Conservation (phyloP, 139 green algal genomes). For the Haematococcus sp. region DNA sequence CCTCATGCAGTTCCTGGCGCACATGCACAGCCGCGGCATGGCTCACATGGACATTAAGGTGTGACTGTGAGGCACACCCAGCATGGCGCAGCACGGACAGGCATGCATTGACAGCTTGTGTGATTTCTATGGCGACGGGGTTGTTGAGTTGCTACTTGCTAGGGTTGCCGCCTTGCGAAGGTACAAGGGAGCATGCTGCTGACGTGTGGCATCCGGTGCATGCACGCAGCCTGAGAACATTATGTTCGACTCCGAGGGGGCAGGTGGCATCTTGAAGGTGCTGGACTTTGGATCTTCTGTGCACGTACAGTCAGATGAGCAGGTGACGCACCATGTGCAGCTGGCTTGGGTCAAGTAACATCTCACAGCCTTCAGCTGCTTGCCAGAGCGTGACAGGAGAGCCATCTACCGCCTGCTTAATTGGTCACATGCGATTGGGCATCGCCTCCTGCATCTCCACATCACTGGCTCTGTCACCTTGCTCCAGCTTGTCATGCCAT, state of each 20-base stretch:
- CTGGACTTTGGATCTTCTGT: conserved; percentile 37
- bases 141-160: no score
- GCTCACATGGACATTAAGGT: conserved; percentile 84
- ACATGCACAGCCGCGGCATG: conserved; percentile 77
- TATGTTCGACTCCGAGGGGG: conserved; percentile 62
- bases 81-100: not conserved
- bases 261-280: conserved; percentile 49
- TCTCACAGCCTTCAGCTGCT: no score
- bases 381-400: no score
- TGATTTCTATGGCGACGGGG: no score
- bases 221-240: conserved; percentile 85
- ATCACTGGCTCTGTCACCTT: no score
- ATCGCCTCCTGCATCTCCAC: no score
- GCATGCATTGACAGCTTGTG: not conserved
- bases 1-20: conserved; percentile 64
- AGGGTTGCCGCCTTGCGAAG: not conserved
- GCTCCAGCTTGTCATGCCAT: no score
- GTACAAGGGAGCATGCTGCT: not conserved
- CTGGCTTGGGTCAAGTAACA: no score
- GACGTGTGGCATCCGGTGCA: not conserved
- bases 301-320: conserved; percentile 33
- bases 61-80: not conserved
- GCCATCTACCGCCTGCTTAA: no score
- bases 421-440: no score
- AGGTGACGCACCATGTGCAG: conserved; percentile 12